Evolutionary conservation across 225 moss, liverwort and hornwort genomes (phyloP).

Genomic region (Physcomitrellopsis africana): DNA sequence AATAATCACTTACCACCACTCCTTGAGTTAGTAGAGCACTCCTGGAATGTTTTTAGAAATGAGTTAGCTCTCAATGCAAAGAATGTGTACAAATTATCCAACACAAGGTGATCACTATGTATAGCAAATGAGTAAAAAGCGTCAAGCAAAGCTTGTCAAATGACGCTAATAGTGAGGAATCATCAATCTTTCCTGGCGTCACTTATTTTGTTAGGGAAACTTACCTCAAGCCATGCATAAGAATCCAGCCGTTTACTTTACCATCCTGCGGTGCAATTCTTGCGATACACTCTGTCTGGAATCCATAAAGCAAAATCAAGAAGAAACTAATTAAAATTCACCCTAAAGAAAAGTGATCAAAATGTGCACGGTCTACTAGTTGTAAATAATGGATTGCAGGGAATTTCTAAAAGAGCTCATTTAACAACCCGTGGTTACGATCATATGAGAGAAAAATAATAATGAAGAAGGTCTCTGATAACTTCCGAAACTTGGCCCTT

Average conservation of each 20-base stretch:
- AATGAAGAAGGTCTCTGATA: conserved; percentile 3
- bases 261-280: conserved; percentile 83
- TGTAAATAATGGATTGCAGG: background rate
- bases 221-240: conserved; percentile 90
- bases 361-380: conserved; percentile 6
- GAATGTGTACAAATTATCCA: conserved; percentile 15
- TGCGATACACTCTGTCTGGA: conserved; percentile 91
- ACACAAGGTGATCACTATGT: conserved; percentile 16
- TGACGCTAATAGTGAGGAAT: conserved; percentile 1
- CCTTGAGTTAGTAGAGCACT: conserved; percentile 63
- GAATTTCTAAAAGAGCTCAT: background rate
- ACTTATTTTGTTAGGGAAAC: conserved; percentile 20
- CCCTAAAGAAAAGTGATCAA: conserved; percentile 13
- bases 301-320: conserved; percentile 28
- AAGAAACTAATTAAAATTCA: conserved; percentile 14
- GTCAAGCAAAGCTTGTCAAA: conserved; percentile 27
- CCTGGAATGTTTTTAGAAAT: conserved; percentile 53
- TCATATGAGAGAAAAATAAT: conserved; percentile 1
- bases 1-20: conserved; percentile 53
- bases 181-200: background rate
- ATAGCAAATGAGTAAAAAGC: conserved; percentile 15
- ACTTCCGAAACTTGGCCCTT: background rate
- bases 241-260: conserved; percentile 88
- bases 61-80: conserved; percentile 26
- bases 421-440: background rate